phyloP scores from a whole-genome alignment of 805 yeast genomes.

The Candida nonsorbophila region DNA sequence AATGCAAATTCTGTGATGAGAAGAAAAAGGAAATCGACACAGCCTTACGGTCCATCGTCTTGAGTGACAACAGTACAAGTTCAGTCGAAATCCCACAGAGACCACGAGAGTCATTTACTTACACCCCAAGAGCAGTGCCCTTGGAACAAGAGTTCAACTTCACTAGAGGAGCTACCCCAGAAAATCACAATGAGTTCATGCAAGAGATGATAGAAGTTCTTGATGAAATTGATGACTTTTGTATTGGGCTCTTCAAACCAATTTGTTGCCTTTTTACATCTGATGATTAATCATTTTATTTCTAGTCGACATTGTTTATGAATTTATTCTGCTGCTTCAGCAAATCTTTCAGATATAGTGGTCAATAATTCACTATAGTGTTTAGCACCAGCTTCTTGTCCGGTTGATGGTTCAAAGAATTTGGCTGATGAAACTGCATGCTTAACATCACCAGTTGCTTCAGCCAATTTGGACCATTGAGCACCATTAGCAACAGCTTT shows the following conservation, averaged over 20 bases:
- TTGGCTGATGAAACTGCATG: slow-evolving; percentile 92
- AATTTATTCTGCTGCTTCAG: slow-evolving; percentile 83
- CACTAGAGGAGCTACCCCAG: slow-evolving; percentile 4
- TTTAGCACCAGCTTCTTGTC: slow-evolving; percentile 69
- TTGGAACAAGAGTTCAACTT: no score
- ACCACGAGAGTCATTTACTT: slow-evolving; percentile 14
- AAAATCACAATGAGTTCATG: slow-evolving; percentile 12
- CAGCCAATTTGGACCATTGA: slow-evolving; percentile 87
- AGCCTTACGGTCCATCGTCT: no score
- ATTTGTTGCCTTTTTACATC: not conserved
- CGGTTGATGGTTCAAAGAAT: slow-evolving; percentile 92
- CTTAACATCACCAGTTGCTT: slow-evolving; percentile 84
- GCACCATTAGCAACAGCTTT: slow-evolving; percentile 93
- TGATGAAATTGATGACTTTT: slow-evolving; percentile 14
- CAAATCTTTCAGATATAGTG: slow-evolving; percentile 82
- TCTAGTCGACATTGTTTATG: not conserved
- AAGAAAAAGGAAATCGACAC: no score
- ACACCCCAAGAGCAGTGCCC: slow-evolving; percentile 18
- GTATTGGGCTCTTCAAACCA: slow-evolving; percentile 10
- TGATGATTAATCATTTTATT: not conserved
- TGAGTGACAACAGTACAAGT: no score
- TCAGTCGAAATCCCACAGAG: no score
- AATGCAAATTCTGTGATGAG: no score
- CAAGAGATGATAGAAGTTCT: slow-evolving; percentile 13
- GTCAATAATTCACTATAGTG: slow-evolving; percentile 75